phyloP scores from a whole-genome alignment of 2,329 filamentous ascomycete genomes.

The Pseudogymnoascus sp. region DNA sequence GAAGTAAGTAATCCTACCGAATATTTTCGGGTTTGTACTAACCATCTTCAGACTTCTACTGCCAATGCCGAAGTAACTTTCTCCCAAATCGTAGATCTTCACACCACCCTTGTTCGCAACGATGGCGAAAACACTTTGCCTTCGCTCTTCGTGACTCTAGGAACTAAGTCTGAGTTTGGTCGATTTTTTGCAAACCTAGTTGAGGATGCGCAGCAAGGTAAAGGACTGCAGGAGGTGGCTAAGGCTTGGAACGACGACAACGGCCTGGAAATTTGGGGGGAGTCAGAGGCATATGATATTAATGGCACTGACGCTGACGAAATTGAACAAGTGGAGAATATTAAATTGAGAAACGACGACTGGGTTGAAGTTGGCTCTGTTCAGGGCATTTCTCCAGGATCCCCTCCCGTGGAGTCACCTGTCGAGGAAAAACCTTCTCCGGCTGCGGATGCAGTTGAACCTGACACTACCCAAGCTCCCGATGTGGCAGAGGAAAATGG shows the following conservation, averaged over 20 bases:
- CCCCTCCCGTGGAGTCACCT: neutral
- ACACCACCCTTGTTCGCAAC: slow-evolving; percentile 49
- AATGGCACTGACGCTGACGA: slow-evolving; percentile 11
- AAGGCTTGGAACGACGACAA: slow-evolving; percentile 16
- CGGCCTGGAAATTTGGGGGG: slow-evolving; percentile 6
- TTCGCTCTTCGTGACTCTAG: slow-evolving; percentile 50
- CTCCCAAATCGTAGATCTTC: slow-evolving; percentile 49
- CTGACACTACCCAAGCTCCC: neutral
- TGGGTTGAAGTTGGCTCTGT: slow-evolving; percentile 3
- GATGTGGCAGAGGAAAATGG: neutral
- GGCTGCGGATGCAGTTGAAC: slow-evolving; percentile 2
- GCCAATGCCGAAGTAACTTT: slow-evolving; percentile 42
- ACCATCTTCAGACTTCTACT: slow-evolving; percentile 36
- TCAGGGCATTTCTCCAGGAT: neutral
- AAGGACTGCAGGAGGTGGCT: slow-evolving; percentile 34
- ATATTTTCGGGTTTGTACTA: slow-evolving; percentile 18
- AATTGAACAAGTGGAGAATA: slow-evolving; percentile 19
- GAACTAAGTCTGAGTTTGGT: slow-evolving; percentile 44
- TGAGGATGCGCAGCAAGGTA: slow-evolving; percentile 45
- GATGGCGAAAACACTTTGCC: slow-evolving; percentile 39
- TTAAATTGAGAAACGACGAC: slow-evolving; percentile 7
- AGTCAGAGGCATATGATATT: neutral
- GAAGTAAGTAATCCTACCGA: slow-evolving; percentile 39
- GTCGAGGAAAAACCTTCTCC: slow-evolving; percentile 7
- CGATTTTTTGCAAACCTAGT: slow-evolving; percentile 44